phyloP scores from a whole-genome alignment of 805 yeast genomes.

The Schwanniomyces pseudopolymorphus region DNA sequence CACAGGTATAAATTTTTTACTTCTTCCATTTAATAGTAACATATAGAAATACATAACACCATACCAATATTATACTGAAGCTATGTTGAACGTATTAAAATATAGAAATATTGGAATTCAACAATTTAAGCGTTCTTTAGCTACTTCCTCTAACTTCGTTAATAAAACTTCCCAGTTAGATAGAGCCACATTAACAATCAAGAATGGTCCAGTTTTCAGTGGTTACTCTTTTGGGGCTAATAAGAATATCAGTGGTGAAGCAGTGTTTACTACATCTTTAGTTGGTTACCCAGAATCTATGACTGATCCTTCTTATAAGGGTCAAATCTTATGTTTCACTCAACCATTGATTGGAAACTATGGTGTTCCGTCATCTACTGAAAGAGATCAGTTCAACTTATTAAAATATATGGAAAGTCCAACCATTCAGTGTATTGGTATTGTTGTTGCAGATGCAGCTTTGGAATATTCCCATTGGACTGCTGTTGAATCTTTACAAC shows the following conservation, averaged over 20 bases:
- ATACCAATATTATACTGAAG: neutral
- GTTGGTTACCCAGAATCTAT: slow-evolving; percentile 98
- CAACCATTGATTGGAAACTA: slow-evolving; percentile 97
- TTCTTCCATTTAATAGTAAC: neutral
- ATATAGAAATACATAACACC: neutral
- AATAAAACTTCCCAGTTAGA: slow-evolving; percentile 48
- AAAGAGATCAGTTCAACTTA: slow-evolving; percentile 79
- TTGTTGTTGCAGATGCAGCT: slow-evolving; percentile 94
- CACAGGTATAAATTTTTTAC: slow-evolving; percentile 1
- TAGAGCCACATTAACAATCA: slow-evolving; percentile 86
- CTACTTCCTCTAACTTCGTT: slow-evolving; percentile 33
- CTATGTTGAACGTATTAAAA: slow-evolving; percentile 4
- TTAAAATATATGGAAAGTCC: slow-evolving; percentile 92
- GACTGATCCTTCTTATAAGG: slow-evolving; percentile 98
- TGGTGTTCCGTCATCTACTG: slow-evolving; percentile 89
- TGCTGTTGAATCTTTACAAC: slow-evolving; percentile 91
- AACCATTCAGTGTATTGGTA: slow-evolving; percentile 88
- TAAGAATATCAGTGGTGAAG: slow-evolving; percentile 91
- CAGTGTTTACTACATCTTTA: slow-evolving; percentile 95
- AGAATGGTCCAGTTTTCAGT: slow-evolving; percentile 89
- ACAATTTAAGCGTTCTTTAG: slow-evolving; percentile 25
- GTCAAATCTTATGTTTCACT: slow-evolving; percentile 94
- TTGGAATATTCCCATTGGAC: slow-evolving; percentile 99
- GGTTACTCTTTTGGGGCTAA: slow-evolving; percentile 97
- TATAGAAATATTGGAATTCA: neutral